Conservation (phyloP, 192 early-diverging fungal species). For the Podila epicladia region DNA sequence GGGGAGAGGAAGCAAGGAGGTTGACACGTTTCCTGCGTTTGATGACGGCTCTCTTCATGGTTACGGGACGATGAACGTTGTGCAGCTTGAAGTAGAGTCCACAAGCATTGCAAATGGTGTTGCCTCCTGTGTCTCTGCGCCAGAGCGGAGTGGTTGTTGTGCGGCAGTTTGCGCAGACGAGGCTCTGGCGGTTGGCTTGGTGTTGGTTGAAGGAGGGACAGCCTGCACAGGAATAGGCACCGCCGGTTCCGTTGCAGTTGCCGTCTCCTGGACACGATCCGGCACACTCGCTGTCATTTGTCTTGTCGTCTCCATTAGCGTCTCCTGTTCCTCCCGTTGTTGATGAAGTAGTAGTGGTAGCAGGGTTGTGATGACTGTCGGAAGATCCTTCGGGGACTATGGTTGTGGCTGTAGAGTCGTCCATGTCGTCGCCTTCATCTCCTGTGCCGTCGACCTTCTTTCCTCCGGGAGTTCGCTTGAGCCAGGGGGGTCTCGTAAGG, state of each 20-base stretch:
- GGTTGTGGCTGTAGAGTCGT: slow-evolving; percentile 1
- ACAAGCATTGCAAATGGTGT: slow-evolving; percentile 87
- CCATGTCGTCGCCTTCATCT: slow-evolving; percentile 19
- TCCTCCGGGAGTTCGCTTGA: slow-evolving; percentile 52
- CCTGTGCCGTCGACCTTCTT: slow-evolving; percentile 26
- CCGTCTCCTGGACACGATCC: slow-evolving; percentile 82
- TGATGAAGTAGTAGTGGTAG: background rate
- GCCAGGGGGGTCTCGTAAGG: slow-evolving; percentile 62
- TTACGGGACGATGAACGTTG: slow-evolving; percentile 80
- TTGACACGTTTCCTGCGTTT: slow-evolving; percentile 76
- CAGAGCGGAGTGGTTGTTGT: slow-evolving; percentile 85
- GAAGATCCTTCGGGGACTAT: background rate
- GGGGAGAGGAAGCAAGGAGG: slow-evolving; percentile 37
- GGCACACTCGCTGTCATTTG: slow-evolving; percentile 36
- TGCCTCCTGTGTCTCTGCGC: slow-evolving; percentile 76
- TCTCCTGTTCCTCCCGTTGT: background rate
- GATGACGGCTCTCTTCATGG: slow-evolving; percentile 80
- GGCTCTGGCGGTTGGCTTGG: slow-evolving; percentile 61
- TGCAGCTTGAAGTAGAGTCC: slow-evolving; percentile 89
- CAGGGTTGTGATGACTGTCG: background rate
- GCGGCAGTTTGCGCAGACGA: slow-evolving; percentile 78
- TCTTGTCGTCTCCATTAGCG: slow-evolving; percentile 5
- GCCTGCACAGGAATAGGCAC: slow-evolving; percentile 74
- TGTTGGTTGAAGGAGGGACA: slow-evolving; percentile 82
- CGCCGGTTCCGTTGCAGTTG: slow-evolving; percentile 80